Evolutionary conservation across 2,329 filamentous ascomycete genomes (phyloP).

Genomic region (Drechmeria coniospora): DNA sequence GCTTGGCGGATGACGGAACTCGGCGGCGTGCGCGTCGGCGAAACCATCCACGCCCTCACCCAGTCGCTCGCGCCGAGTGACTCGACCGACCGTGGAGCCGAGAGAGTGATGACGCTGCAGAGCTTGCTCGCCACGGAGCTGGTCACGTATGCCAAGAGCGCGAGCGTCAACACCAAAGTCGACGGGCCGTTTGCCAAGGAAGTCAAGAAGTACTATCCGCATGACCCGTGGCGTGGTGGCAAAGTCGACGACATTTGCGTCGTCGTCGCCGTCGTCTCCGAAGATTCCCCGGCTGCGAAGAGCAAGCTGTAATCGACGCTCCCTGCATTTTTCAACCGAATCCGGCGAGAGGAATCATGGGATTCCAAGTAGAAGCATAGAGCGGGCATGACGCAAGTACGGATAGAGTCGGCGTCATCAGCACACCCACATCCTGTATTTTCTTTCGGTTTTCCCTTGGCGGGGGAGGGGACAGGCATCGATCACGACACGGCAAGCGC

Average conservation of each 20-base stretch:
- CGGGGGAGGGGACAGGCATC: too few relatives aligned
- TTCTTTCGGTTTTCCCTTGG: too few relatives aligned
- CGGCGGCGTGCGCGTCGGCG: slow-evolving; percentile 46
- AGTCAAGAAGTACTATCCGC: slow-evolving; percentile 73
- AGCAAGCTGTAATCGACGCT: slow-evolving; percentile 21
- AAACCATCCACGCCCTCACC: slow-evolving; percentile 36
- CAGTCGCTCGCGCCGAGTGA: slow-evolving; percentile 12
- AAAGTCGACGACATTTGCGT: slow-evolving; percentile 95
- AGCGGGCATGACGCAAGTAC: too few relatives aligned
- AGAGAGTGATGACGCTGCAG: slow-evolving; percentile 44
- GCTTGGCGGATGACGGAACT: slow-evolving; percentile 55
- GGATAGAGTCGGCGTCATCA: too few relatives aligned
- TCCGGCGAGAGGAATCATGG: too few relatives aligned
- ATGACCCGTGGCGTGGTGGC: slow-evolving; percentile 77
- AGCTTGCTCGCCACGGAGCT: slow-evolving; percentile 66
- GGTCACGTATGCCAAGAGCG: slow-evolving; percentile 66
- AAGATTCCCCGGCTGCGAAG: slow-evolving; percentile 26
- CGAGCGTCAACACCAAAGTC: slow-evolving; percentile 64
- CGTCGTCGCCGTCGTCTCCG: slow-evolving; percentile 62
- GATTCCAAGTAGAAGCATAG: too few relatives aligned
- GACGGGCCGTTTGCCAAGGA: slow-evolving; percentile 93
- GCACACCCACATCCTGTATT: too few relatives aligned
- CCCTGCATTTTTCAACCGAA: too few relatives aligned
- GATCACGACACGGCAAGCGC: too few relatives aligned
- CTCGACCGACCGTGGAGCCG: slow-evolving; percentile 7